Conservation (phyloP, 208 protist genomes). For the Vickermania ingenoplastis region DNA sequence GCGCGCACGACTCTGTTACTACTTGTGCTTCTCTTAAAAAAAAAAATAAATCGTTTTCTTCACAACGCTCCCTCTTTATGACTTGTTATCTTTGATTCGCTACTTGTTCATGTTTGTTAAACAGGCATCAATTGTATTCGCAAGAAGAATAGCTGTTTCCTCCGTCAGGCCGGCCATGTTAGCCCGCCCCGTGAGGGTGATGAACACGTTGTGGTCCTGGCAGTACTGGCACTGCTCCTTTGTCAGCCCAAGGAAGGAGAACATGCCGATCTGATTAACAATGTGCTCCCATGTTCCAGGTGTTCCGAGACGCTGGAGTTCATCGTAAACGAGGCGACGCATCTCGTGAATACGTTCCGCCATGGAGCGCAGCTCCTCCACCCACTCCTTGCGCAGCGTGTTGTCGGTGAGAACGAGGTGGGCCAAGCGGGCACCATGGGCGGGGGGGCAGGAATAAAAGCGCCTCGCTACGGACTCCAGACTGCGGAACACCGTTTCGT, state of each 20-base stretch:
- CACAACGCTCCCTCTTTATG: too few relatives aligned
- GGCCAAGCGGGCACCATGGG: constrained; percentile 93
- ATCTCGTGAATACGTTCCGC: constrained; percentile 72
- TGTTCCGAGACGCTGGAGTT: constrained; percentile 59
- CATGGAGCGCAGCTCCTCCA: constrained; percentile 86
- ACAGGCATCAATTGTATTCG: constrained; percentile 46
- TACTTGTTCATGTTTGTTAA: constrained; percentile 13
- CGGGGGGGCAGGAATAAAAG: constrained; percentile 94
- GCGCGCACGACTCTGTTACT: too few relatives aligned
- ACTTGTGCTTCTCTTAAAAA: too few relatives aligned
- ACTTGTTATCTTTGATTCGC: too few relatives aligned
- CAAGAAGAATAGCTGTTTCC: constrained; percentile 44
- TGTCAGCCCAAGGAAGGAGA: constrained; percentile 95
- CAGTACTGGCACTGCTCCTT: constrained; percentile 71
- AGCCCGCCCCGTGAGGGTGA: constrained; percentile 53
- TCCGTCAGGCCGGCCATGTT: constrained; percentile 79
- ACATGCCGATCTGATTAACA: constrained; percentile 97
- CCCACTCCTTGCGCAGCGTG: constrained; percentile 82
- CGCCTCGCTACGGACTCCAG: constrained; percentile 83
- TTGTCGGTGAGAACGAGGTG: constrained; percentile 79
- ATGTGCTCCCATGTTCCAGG: constrained; percentile 94
- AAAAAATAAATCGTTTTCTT: too few relatives aligned
- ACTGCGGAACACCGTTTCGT: constrained; percentile 46
- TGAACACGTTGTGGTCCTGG: constrained; percentile 63
- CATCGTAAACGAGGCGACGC: constrained; percentile 63